phyloP scores from a whole-genome alignment of 495 filamentous ascomycete genomes.

The Penicillium verhagenii region DNA sequence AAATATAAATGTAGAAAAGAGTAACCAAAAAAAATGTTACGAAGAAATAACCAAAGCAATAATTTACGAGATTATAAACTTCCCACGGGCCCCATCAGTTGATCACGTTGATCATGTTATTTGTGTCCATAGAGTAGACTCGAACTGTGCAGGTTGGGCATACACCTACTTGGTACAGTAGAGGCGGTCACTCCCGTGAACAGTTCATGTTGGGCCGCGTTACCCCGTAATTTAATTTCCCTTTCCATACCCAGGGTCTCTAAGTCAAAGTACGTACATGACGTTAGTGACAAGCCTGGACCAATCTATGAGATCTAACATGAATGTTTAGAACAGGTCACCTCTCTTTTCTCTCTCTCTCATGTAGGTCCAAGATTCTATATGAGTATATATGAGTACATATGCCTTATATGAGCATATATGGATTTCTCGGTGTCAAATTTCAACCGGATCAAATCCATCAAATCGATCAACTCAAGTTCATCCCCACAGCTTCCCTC shows the following conservation, averaged over 20 bases:
- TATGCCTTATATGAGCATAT: too few relatives aligned
- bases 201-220: slow-evolving; percentile 18
- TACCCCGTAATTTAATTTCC: slow-evolving; percentile 15
- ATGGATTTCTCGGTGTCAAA: background rate
- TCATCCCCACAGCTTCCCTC: background rate
- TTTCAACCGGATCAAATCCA: too few relatives aligned
- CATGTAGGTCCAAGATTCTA: too few relatives aligned
- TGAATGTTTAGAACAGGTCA: slow-evolving; percentile 16
- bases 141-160: background rate
- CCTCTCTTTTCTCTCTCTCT: background rate
- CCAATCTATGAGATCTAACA: background rate
- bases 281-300: slow-evolving; percentile 5
- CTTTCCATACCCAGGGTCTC: slow-evolving; percentile 3
- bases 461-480: background rate
- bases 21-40: background rate
- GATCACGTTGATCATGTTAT: background rate
- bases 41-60: slow-evolving; percentile 2
- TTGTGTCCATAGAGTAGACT: background rate
- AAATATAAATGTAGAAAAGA: background rate
- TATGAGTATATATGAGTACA: too few relatives aligned
- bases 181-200: slow-evolving; percentile 1
- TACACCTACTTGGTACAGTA: background rate
- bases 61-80: background rate
- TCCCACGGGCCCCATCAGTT: background rate
- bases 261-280: too few relatives aligned